A percentile compares a stretch with the other conserved stretches of the same genome.
phyloP scores from a whole-genome alignment of 2,329 filamentous ascomycete species.

The Epichloe typhina region DNA sequence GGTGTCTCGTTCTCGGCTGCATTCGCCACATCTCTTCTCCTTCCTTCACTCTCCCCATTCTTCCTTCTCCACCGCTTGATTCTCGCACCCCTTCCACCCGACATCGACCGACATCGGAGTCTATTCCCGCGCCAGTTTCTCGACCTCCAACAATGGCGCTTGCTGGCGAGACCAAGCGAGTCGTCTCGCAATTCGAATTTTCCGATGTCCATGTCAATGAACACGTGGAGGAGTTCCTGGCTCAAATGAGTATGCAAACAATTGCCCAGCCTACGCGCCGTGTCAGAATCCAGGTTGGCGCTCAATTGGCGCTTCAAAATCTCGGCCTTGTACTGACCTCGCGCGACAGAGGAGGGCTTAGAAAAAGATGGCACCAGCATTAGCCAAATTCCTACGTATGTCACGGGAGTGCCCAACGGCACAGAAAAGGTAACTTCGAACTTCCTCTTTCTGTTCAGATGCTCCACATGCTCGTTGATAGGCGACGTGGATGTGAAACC shows the following conservation, averaged over 20 bases:
- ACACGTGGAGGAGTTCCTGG: slow-evolving; percentile 74
- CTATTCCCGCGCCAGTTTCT: slow-evolving; percentile 39
- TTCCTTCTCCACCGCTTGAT: slow-evolving; percentile 18
- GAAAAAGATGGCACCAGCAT: slow-evolving; percentile 64
- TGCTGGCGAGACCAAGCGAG: slow-evolving; percentile 58
- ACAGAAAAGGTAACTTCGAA: slow-evolving; percentile 61
- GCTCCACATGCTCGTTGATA: background rate
- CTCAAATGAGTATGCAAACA: slow-evolving; percentile 54
- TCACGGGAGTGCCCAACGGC: slow-evolving; percentile 89
- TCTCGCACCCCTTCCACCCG: slow-evolving; percentile 17
- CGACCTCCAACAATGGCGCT: slow-evolving; percentile 47
- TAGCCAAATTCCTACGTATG: slow-evolving; percentile 95
- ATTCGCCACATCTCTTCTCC: slow-evolving; percentile 10
- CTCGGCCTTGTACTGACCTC: background rate
- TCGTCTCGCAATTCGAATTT: slow-evolving; percentile 80
- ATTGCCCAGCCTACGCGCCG: background rate
- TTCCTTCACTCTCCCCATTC: slow-evolving; percentile 12
- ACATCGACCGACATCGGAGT: slow-evolving; percentile 27
- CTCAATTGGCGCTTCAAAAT: background rate
- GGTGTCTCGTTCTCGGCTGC: slow-evolving; percentile 18
- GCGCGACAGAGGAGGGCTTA: slow-evolving; percentile 59
- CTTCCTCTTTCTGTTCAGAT: background rate
- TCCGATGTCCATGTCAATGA: slow-evolving; percentile 63
- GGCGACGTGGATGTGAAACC: background rate
- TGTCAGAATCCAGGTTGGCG: background rate